phyloP scores from a whole-genome alignment of 306 rosid genomes.

The Cyclanthera cordifolia region DNA sequence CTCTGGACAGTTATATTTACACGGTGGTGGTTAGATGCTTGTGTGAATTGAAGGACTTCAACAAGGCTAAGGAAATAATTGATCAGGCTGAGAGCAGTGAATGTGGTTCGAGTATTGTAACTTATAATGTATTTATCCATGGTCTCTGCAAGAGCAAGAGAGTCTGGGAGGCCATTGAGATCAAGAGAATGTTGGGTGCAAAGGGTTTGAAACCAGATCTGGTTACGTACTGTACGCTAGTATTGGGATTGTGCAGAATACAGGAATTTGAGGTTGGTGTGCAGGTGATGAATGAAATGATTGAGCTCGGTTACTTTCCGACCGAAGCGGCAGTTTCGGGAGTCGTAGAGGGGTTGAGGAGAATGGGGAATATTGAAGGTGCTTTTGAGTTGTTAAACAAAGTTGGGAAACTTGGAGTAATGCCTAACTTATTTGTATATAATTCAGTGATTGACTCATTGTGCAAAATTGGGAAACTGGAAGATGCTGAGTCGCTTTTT shows the following conservation, averaged over 20 bases:
- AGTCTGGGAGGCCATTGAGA: conserved; percentile 52
- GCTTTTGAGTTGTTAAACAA: conserved; percentile 53
- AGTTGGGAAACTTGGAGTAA: conserved; percentile 43
- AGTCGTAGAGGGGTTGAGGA: conserved; percentile 61
- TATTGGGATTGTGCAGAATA: conserved; percentile 61
- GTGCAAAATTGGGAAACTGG: conserved; percentile 58
- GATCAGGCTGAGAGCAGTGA: conserved; percentile 37
- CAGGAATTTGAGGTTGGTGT: conserved; percentile 42
- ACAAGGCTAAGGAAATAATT: conserved; percentile 52
- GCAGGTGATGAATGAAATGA: conserved; percentile 56
- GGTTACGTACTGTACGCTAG: conserved; percentile 61
- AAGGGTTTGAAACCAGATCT: conserved; percentile 66
- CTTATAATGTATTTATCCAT: conserved; percentile 60
- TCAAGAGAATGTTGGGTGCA: conserved; percentile 38
- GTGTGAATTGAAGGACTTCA: conserved; percentile 64
- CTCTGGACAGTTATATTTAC: conserved; percentile 52
- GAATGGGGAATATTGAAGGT: conserved; percentile 36
- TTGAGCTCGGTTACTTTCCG: conserved; percentile 46
- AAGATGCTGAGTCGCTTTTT: conserved; percentile 58
- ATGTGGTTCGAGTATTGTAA: conserved; percentile 40
- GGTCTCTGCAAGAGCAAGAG: conserved; percentile 63
- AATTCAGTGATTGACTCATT: conserved; percentile 62
- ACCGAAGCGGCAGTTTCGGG: conserved; percentile 61
- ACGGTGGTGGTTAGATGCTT: conserved; percentile 48
- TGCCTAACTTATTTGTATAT: conserved; percentile 55